Evolutionary conservation across 345 rosid genomes (phyloP).

Genomic region (Turritis glabra): DNA sequence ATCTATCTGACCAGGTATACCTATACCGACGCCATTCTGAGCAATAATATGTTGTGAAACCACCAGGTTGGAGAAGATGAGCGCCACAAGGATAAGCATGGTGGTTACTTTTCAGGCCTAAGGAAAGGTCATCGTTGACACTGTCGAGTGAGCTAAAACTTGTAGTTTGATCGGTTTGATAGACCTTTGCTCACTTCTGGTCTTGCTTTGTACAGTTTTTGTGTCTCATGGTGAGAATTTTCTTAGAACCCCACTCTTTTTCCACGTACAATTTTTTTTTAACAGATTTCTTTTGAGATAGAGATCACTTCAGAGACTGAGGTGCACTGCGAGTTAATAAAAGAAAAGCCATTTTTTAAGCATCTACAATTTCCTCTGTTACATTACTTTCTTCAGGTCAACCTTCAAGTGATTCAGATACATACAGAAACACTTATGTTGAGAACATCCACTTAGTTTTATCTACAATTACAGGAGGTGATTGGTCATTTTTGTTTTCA

Average conservation of each 20-base stretch:
- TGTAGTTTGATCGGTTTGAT: constrained; percentile 23
- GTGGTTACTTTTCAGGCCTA: constrained; percentile 52
- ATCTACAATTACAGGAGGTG: constrained; percentile 13
- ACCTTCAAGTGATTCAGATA: too few species aligned
- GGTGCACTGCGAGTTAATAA: background rate
- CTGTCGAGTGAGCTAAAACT: constrained; percentile 30
- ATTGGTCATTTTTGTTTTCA: constrained; percentile 20
- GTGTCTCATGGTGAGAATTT: too few species aligned
- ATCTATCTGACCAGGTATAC: background rate
- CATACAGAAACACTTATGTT: constrained; percentile 9
- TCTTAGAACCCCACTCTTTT: constrained; percentile 19
- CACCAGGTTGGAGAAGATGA: constrained; percentile 70
- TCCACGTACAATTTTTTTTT: background rate
- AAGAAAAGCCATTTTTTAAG: background rate
- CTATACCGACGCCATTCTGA: background rate
- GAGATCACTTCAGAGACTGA: background rate
- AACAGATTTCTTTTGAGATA: background rate
- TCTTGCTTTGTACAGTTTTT: constrained; percentile 48
- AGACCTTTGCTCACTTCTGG: constrained; percentile 11
- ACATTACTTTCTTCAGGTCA: too few species aligned
- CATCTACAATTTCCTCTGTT: too few species aligned
- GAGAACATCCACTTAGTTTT: constrained; percentile 5
- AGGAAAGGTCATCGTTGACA: constrained; percentile 54
- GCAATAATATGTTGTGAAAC: constrained; percentile 12
- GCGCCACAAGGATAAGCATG: constrained; percentile 47